Conservation (phyloP, 1,284 basidiomycete species). For the Ceratobasidium sp. region DNA sequence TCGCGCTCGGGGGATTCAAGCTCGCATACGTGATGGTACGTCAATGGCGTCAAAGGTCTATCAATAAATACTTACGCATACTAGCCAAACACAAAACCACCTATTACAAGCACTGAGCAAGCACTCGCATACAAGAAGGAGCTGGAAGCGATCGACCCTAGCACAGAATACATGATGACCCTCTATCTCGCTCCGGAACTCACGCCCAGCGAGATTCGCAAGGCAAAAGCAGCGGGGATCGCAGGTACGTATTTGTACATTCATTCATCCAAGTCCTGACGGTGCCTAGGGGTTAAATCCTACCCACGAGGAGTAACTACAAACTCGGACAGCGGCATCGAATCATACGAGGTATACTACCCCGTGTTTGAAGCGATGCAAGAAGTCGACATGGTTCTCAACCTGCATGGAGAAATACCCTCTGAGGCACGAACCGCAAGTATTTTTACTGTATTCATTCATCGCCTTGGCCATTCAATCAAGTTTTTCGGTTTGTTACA, state of each 20-base stretch:
- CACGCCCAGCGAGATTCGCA: slow-evolving; percentile 89
- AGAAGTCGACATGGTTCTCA: slow-evolving; percentile 90
- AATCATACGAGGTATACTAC: slow-evolving; percentile 95
- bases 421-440: slow-evolving; percentile 81
- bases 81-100: slow-evolving; percentile 96
- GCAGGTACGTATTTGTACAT: slow-evolving; percentile 57
- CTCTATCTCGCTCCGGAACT: slow-evolving; percentile 92
- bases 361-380: slow-evolving; percentile 96
- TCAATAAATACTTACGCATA: slow-evolving; percentile 6
- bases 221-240: slow-evolving; percentile 86
- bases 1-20: slow-evolving; percentile 85
- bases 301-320: slow-evolving; percentile 99
- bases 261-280: slow-evolving; percentile 41
- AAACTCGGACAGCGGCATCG: slow-evolving; percentile 95
- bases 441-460: slow-evolving; percentile 32
- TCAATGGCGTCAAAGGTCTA: slow-evolving; percentile 43
- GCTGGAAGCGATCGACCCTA: slow-evolving; percentile 78
- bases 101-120: slow-evolving; percentile 84
- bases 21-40: slow-evolving; percentile 96
- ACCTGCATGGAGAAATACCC: slow-evolving; percentile 97
- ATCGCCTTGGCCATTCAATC: slow-evolving; percentile 1
- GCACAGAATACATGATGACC: slow-evolving; percentile 92
- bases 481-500: slow-evolving; percentile 48
- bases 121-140: slow-evolving; percentile 82
- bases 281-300: slow-evolving; percentile 83